These are phyloP conservation scores for Sporisorium sorghi DNA, from an alignment of 1,284 basidiomycete species.

Conservation along the genomic window DNA sequence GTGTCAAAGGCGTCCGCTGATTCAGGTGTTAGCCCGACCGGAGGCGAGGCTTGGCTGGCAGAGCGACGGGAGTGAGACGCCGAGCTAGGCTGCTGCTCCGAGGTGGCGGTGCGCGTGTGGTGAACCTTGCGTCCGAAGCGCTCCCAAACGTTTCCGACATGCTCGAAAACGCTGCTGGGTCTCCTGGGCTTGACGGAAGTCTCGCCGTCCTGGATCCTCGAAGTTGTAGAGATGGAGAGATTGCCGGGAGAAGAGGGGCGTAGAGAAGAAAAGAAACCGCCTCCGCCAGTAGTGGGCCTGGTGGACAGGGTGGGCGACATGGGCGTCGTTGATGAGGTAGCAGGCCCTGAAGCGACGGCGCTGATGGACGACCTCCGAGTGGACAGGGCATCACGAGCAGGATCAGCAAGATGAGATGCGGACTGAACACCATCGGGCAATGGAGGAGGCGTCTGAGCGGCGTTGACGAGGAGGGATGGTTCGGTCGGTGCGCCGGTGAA, in stretches of 20 bases:
- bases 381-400: slow-evolving; percentile 3
- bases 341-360: slow-evolving; percentile 13
- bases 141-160: slow-evolving; percentile 60
- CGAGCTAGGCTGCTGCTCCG: slow-evolving; percentile 34
- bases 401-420: slow-evolving; percentile 10
- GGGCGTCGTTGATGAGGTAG: slow-evolving; percentile 18
- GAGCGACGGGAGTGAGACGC: slow-evolving; percentile 24
- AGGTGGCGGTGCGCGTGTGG: slow-evolving; percentile 34
- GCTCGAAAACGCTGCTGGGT: slow-evolving; percentile 63
- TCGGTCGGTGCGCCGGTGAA: slow-evolving; percentile 43
- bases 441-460: slow-evolving; percentile 6
- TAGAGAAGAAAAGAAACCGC: slow-evolving; percentile 50
- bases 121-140: slow-evolving; percentile 57
- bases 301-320: slow-evolving; percentile 33
- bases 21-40: slow-evolving; percentile 29
- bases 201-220: slow-evolving; percentile 25
- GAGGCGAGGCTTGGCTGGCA: slow-evolving; percentile 33
- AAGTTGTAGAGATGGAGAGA: slow-evolving; percentile 10
- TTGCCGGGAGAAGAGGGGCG: slow-evolving; percentile 47
- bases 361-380: slow-evolving; percentile 23
- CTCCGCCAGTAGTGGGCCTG: slow-evolving; percentile 19
- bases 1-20: slow-evolving; percentile 17
- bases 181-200: slow-evolving; percentile 23
- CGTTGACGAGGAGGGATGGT: slow-evolving; percentile 8
- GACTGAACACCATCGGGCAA: slow-evolving; percentile 12